Conservation (phyloP, 257 asterid species). For the Fraxinus pennsylvanica region DNA sequence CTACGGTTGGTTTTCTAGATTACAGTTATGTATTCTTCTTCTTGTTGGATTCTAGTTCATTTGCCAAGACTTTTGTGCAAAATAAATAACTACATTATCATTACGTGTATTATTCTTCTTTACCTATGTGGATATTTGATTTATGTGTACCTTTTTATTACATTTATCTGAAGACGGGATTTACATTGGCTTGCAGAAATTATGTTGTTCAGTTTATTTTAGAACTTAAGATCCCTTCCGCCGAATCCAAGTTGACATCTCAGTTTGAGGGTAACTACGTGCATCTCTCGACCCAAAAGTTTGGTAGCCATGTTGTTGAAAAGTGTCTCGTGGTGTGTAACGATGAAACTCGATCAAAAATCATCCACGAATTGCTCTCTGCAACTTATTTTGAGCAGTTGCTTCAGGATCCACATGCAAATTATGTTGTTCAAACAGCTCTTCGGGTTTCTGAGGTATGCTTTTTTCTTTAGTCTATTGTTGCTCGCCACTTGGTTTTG, state of each 20-base stretch:
- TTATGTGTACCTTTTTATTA: neutral
- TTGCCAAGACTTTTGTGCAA: neutral
- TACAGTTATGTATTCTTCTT: neutral
- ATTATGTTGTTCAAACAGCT: constrained; percentile 87
- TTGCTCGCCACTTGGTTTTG: neutral
- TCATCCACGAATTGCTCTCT: constrained; percentile 73
- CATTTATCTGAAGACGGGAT: neutral
- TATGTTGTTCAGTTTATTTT: constrained; percentile 83
- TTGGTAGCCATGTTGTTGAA: constrained; percentile 92
- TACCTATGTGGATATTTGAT: neutral
- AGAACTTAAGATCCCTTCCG: constrained; percentile 70
- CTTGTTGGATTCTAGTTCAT: neutral
- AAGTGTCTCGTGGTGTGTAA: constrained; percentile 61
- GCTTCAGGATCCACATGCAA: constrained; percentile 95
- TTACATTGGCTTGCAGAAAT: constrained; percentile 56
- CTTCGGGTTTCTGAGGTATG: constrained; percentile 74
- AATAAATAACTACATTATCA: neutral
- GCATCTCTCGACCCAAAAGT: constrained; percentile 75
- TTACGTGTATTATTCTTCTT: neutral
- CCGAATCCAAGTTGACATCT: constrained; percentile 48
- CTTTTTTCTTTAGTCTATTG: neutral
- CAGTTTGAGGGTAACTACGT: constrained; percentile 74
- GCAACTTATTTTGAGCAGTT: constrained; percentile 71
- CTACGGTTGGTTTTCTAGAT: too few relatives aligned
- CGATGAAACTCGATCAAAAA: constrained; percentile 51